A percentile compares a stretch with the other conserved stretches of the same genome.
phyloP scores from a whole-genome alignment of 1,139 yeast species.

The Geotrichum phurueaensis region DNA sequence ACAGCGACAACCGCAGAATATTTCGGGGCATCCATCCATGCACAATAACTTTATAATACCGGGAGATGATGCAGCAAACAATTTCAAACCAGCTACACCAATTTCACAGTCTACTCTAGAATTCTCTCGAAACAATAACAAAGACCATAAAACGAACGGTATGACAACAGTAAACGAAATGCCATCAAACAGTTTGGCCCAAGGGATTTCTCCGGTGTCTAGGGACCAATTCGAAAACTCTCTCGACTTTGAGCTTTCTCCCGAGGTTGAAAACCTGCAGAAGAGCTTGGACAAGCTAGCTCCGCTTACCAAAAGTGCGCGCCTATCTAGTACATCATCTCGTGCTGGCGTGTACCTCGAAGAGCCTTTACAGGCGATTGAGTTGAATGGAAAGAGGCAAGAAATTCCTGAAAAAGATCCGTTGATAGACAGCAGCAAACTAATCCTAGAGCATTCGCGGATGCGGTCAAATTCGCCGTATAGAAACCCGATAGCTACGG shows the following conservation, averaged over 20 bases:
- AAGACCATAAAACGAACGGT: too few relatives aligned
- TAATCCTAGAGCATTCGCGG: not conserved
- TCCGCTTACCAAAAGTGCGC: not conserved
- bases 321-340: constrained; percentile 10
- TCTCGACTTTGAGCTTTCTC: not conserved
- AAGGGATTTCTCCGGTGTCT: constrained; percentile 8
- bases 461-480: not conserved
- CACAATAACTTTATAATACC: too few relatives aligned
- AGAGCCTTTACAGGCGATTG: not conserved
- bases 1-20: not conserved
- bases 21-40: not conserved
- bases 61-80: not conserved
- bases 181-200: not conserved
- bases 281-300: not conserved
- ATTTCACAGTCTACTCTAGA: not conserved
- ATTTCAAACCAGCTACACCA: not conserved
- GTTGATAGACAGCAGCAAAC: not conserved
- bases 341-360: constrained; percentile 12
- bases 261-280: not conserved
- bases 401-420: not conserved
- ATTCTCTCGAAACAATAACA: too few relatives aligned
- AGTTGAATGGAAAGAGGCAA: not conserved
- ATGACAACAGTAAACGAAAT: too few relatives aligned
- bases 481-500: not conserved
- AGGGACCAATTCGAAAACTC: not conserved